A percentile compares a stretch with the other conserved stretches of the same genome.
Conservation (phyloP, 768 basidiomycete species). For the Auricularia cornea region DNA sequence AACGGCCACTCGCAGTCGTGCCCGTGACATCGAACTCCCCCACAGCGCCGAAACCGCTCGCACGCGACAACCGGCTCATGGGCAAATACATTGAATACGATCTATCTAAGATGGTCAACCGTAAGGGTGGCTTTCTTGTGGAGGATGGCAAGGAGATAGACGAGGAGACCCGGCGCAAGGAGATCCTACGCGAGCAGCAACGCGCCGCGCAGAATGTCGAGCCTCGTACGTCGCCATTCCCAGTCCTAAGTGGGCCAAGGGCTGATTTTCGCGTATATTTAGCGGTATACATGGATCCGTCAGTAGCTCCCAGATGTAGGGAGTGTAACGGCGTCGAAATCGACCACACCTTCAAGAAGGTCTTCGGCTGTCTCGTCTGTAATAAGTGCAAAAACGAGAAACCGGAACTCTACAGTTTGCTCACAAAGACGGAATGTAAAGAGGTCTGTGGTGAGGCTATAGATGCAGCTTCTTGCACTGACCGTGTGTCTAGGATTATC, state of each 20-base stretch:
- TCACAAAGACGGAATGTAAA: slow-evolving; percentile 99
- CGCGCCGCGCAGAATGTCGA: slow-evolving; percentile 67
- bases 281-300: slow-evolving; percentile 75
- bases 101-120: slow-evolving; percentile 92
- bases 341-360: slow-evolving; percentile 70
- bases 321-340: slow-evolving; percentile 88
- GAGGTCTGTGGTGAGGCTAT: slow-evolving; percentile 45
- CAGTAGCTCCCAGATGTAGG: slow-evolving; percentile 70
- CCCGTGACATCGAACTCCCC: slow-evolving; percentile 57
- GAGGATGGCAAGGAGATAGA: slow-evolving; percentile 80
- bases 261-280: too few relatives aligned
- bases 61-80: slow-evolving; percentile 60
- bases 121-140: slow-evolving; percentile 90
- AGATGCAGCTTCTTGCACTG: slow-evolving; percentile 1
- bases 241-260: too few relatives aligned
- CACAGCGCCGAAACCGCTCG: slow-evolving; percentile 47
- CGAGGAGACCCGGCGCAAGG: slow-evolving; percentile 64
- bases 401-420: slow-evolving; percentile 86
- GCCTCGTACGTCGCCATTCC: slow-evolving; percentile 58
- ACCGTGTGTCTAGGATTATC: slow-evolving; percentile 60
- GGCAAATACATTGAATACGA: slow-evolving; percentile 98
- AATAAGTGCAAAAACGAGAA: slow-evolving; percentile 81
- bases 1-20: slow-evolving; percentile 56
- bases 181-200: slow-evolving; percentile 74
- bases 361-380: slow-evolving; percentile 82